A percentile compares a stretch with the other conserved stretches of the same genome.
Evolutionary conservation across 1,284 basidiomycete genomes (phyloP).

Genomic region (Leucoagaricus sp.): DNA sequence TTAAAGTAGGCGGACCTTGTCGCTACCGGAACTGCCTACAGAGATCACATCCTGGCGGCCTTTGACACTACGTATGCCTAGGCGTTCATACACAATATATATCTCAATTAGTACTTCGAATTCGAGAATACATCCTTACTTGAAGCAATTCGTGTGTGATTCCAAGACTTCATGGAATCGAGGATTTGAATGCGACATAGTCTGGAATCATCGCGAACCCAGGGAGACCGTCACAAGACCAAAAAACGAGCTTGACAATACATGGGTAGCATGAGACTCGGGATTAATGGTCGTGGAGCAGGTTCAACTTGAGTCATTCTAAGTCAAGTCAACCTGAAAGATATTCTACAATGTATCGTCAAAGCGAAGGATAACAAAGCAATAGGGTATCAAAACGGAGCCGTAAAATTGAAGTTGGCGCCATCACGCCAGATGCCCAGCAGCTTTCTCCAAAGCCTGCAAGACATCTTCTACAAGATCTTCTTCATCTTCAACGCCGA

Average conservation of each 20-base stretch:
- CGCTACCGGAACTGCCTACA: neutral
- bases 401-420: neutral
- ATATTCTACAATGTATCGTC: slow-evolving; percentile 1
- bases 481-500: slow-evolving; percentile 87
- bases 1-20: neutral
- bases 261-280: too few species aligned
- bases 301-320: neutral
- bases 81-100: neutral
- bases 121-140: too few species aligned
- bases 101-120: too few species aligned
- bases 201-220: too few species aligned
- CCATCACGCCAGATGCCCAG: slow-evolving; percentile 2
- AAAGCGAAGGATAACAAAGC: neutral
- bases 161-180: too few species aligned
- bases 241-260: too few species aligned
- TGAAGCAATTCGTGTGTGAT: too few species aligned
- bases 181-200: too few species aligned
- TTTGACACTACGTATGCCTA: neutral
- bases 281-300: too few species aligned
- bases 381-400: neutral
- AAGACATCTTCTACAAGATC: slow-evolving; percentile 80
- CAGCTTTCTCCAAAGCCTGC: slow-evolving; percentile 61
- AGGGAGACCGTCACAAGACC: too few species aligned
- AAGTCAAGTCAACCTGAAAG: neutral
- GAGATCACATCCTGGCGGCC: neutral